phyloP scores from a whole-genome alignment of 2,329 filamentous ascomycete genomes.

The Cladobotryum protrusum region DNA sequence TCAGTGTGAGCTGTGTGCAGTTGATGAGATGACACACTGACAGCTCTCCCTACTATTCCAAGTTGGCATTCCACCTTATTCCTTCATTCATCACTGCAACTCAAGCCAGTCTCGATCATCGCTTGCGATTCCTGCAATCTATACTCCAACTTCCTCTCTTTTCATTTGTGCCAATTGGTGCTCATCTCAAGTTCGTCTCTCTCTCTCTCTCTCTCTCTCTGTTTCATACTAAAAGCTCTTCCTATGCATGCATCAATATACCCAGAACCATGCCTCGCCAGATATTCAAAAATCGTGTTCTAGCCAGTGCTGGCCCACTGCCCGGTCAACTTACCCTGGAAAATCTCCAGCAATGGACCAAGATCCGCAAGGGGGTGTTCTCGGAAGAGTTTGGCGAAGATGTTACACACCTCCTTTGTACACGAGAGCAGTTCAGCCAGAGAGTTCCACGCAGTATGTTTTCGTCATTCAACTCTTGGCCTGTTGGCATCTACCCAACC shows the following conservation, averaged over 20 bases:
- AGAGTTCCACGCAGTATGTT: constrained; percentile 29
- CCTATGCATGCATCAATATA: neutral
- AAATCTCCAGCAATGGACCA: constrained; percentile 62
- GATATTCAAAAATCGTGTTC: constrained; percentile 47
- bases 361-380: constrained; percentile 54
- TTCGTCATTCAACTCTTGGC: neutral
- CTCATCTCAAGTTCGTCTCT: too few species aligned
- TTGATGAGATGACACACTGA: neutral
- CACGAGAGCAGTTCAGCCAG: constrained; percentile 53
- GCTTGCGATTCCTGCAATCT: too few species aligned
- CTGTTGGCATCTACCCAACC: neutral
- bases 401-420: constrained; percentile 70
- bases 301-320: constrained; percentile 56
- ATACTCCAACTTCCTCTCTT: too few species aligned
- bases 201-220: neutral
- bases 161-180: too few species aligned
- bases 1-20: neutral
- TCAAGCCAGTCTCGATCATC: neutral
- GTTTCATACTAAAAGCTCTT: too few species aligned
- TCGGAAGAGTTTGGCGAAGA: constrained; percentile 40
- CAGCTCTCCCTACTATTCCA: neutral
- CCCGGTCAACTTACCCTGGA: constrained; percentile 40
- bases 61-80: neutral
- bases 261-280: constrained; percentile 23
- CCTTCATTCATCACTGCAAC: neutral